These are phyloP conservation scores for Gentiana macrophylla DNA, from an alignment of 257 asterid species.

Conservation along the genomic window DNA sequence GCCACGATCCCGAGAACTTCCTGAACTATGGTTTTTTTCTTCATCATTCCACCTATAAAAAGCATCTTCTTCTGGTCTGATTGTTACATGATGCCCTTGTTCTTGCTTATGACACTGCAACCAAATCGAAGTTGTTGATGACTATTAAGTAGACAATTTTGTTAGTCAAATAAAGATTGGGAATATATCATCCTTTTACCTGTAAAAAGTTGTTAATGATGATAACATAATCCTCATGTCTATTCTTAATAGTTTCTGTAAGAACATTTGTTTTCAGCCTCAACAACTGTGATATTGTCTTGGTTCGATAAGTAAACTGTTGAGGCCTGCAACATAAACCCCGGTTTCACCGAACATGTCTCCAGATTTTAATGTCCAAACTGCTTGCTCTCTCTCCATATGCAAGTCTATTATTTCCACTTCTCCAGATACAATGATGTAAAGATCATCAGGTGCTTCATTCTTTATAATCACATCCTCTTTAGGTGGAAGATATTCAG, in stretches of 20 bases:
- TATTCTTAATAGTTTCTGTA: conserved; percentile 52
- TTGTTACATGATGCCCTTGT: conserved; percentile 46
- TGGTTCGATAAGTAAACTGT: conserved; percentile 67
- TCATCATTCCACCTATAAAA: conserved; percentile 14
- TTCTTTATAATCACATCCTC: conserved; percentile 85
- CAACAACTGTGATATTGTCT: conserved; percentile 69
- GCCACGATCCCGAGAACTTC: conserved; percentile 6
- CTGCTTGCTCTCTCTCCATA: conserved; percentile 40
- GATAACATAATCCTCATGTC: conserved; percentile 52
- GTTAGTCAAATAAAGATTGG: background rate
- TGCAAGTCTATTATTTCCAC: conserved; percentile 69
- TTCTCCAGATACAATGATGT: conserved; percentile 86
- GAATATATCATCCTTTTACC: conserved; percentile 20
- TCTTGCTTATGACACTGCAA: conserved; percentile 39
- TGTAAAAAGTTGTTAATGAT: conserved; percentile 74
- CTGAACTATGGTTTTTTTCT: conserved; percentile 8
- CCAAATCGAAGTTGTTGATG: background rate
- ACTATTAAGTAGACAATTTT: conserved; percentile 1
- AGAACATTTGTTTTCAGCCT: conserved; percentile 59
- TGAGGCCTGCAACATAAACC: conserved; percentile 73
- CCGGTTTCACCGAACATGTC: conserved; percentile 88
- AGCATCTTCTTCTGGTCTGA: conserved; percentile 11
- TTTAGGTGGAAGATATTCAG: conserved; percentile 84
- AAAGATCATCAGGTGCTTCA: conserved; percentile 73
- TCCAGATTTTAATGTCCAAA: conserved; percentile 46